Conservation (phyloP, 495 filamentous ascomycete genomes). For the Glutinoglossum americanum region DNA sequence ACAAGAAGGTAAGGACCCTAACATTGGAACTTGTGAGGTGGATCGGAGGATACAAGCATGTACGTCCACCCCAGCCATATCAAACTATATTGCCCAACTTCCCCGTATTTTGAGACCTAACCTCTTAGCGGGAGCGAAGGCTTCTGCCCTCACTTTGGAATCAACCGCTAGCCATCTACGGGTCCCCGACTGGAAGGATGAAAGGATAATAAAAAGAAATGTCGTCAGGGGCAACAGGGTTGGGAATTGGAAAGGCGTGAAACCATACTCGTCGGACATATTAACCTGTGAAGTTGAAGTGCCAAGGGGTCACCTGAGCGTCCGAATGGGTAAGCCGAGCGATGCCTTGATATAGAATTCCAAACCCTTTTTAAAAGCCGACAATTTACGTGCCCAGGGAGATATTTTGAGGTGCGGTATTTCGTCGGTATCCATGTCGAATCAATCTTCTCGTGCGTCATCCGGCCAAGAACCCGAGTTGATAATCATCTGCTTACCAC, state of each 20-base stretch:
- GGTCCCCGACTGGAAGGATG: slow-evolving; percentile 28
- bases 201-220: slow-evolving; percentile 19
- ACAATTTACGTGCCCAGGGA: slow-evolving; percentile 3
- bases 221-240: slow-evolving; percentile 19
- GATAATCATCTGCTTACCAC: neutral
- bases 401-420: slow-evolving; percentile 30
- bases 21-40: slow-evolving; percentile 26
- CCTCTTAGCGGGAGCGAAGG: slow-evolving; percentile 13
- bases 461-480: neutral
- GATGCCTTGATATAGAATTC: neutral
- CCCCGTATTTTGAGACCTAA: neutral
- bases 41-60: slow-evolving; percentile 26
- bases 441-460: slow-evolving; percentile 20
- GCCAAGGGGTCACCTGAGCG: slow-evolving; percentile 26
- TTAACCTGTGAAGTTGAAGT: slow-evolving; percentile 30
- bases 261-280: slow-evolving; percentile 23
- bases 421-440: slow-evolving; percentile 27
- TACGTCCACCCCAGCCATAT: slow-evolving; percentile 4
- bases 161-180: slow-evolving; percentile 26
- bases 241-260: slow-evolving; percentile 23
- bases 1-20: slow-evolving; percentile 24
- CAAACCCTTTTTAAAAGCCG: neutral
- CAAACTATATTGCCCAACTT: neutral
- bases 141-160: slow-evolving; percentile 26
- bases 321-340: slow-evolving; percentile 19